These are phyloP conservation scores for Candida verbasci DNA, from an alignment of 805 yeast species.

Conservation along the genomic window DNA sequence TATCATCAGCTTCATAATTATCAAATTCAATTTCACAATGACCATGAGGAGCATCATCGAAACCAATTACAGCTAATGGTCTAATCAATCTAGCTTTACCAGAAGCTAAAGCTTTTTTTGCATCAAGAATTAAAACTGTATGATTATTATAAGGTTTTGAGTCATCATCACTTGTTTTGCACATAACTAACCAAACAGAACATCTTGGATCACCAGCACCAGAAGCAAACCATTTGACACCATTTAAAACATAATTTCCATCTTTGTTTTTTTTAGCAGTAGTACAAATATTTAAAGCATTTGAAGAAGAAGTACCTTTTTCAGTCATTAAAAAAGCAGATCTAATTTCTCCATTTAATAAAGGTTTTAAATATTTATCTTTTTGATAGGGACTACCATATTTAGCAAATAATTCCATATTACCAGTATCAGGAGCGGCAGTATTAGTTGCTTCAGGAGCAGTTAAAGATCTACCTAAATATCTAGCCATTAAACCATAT, in stretches of 20 bases:
- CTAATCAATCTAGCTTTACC: conserved; percentile 47
- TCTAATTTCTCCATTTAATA: conserved; percentile 50
- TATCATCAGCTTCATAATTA: conserved; percentile 43
- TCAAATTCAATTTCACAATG: conserved; percentile 56
- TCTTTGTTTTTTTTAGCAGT: conserved; percentile 32
- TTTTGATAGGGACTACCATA: conserved; percentile 35
- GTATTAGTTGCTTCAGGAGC: conserved; percentile 62
- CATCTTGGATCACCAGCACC: conserved; percentile 69
- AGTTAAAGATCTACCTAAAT: conserved; percentile 49
- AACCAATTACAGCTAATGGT: conserved; percentile 53
- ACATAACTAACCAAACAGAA: conserved; percentile 49
- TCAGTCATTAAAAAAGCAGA: conserved; percentile 67
- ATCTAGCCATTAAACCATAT: conserved; percentile 62
- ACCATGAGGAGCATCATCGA: conserved; percentile 71
- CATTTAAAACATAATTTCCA: conserved; percentile 51
- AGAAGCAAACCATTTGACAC: conserved; percentile 67
- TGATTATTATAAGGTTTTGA: conserved; percentile 45
- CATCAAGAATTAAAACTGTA: conserved; percentile 52
- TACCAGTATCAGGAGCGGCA: conserved; percentile 63
- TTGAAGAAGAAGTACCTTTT: conserved; percentile 55
- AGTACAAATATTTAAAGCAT: conserved; percentile 55
- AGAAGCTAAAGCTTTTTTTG: conserved; percentile 43
- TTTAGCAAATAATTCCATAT: conserved; percentile 48
- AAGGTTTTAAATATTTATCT: conserved; percentile 47
- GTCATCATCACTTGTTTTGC: conserved; percentile 35